Percentiles rank a stretch among this genome's conserved stretches.
Conservation (phyloP, 805 yeast genomes). For the Metschnikowia koreensis region DNA sequence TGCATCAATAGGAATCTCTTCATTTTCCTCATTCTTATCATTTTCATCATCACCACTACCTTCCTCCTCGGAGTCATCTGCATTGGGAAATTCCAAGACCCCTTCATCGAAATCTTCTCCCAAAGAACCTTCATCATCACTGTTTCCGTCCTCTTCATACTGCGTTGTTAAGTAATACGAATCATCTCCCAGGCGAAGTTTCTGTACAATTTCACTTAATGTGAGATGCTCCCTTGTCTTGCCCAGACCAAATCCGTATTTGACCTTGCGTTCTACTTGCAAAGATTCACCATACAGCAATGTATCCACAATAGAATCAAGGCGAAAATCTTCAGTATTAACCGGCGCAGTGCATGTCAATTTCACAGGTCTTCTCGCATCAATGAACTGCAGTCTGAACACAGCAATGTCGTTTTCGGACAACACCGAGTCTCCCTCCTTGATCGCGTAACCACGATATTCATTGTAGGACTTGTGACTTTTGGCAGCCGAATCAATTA, state of each 20-base stretch:
- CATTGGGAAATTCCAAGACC: not conserved
- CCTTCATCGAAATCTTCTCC: not conserved
- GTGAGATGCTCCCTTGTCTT: constrained; percentile 49
- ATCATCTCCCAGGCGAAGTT: constrained; percentile 42
- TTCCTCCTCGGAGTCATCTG: constrained; percentile 1
- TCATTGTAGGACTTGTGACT: constrained; percentile 3
- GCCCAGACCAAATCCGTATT: constrained; percentile 72
- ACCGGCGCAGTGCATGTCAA: constrained; percentile 30
- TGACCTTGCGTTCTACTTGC: constrained; percentile 56
- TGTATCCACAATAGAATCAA: constrained; percentile 31
- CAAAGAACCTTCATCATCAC: not conserved
- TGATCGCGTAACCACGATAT: constrained; percentile 14
- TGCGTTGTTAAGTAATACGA: constrained; percentile 68
- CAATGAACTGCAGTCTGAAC: constrained; percentile 42
- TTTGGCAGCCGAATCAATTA: not conserved
- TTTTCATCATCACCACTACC: not conserved
- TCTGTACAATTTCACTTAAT: constrained; percentile 47
- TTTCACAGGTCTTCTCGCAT: constrained; percentile 49
- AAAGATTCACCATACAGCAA: constrained; percentile 37
- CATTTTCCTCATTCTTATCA: not conserved
- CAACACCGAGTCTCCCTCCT: not conserved
- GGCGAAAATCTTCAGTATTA: constrained; percentile 30
- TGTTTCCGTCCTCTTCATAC: constrained; percentile 48
- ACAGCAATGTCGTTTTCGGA: constrained; percentile 6
- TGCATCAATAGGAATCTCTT: not conserved